Conservation (phyloP, 176 grass and related monocot species). For the Triticum dicoccoides region DNA sequence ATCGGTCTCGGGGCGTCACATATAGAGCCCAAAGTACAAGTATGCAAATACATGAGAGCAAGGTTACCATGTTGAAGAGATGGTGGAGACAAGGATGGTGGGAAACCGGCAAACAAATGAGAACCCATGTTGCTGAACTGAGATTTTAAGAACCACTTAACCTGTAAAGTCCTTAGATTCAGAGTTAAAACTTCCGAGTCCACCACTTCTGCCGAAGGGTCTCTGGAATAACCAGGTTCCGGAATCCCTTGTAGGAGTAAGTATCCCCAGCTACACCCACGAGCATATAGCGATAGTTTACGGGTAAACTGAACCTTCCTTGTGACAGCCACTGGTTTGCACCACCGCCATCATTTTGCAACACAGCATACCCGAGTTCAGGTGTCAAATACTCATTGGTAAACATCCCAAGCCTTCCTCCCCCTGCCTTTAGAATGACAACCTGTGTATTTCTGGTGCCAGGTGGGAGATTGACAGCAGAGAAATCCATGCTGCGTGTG, state of each 20-base stretch:
- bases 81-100: neutral
- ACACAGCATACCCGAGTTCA: neutral
- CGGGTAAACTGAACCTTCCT: neutral
- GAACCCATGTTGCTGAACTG: neutral
- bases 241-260: constrained; percentile 17
- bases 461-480: neutral
- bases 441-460: neutral
- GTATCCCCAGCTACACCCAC: constrained; percentile 24
- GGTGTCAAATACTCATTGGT: neutral
- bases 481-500: neutral
- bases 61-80: neutral
- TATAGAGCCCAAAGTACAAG: neutral
- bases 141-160: neutral
- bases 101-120: neutral
- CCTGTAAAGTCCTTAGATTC: neutral
- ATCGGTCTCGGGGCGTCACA: no score
- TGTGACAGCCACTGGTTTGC: neutral
- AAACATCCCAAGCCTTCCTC: constrained; percentile 5
- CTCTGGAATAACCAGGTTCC: neutral
- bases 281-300: neutral
- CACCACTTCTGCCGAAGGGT: neutral
- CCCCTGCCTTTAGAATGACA: constrained; percentile 1
- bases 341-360: neutral
- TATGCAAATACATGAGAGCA: neutral
- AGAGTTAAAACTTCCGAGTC: neutral